A percentile compares a stretch with the other conserved stretches of the same genome.
Conservation (phyloP, 768 basidiomycete species). For the Kwoniella sp. region DNA sequence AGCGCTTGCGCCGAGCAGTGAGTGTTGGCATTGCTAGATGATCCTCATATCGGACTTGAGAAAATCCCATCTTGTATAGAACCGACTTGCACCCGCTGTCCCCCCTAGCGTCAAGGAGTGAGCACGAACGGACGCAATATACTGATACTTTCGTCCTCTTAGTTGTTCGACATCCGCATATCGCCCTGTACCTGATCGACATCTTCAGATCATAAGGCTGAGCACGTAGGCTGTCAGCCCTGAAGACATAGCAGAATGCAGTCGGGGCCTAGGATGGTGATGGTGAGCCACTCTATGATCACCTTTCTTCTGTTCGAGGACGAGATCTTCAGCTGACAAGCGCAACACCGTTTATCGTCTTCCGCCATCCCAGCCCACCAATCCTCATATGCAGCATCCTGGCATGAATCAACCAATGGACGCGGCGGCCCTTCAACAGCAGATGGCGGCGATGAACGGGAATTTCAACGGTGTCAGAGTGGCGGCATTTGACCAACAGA, state of each 20-base stretch:
- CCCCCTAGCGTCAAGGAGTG: too few species aligned
- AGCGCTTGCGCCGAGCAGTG: too few species aligned
- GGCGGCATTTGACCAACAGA: constrained; percentile 6
- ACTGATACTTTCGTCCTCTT: neutral
- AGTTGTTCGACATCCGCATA: neutral
- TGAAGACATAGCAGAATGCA: constrained; percentile 12
- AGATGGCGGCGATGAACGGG: constrained; percentile 19
- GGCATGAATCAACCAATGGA: constrained; percentile 19
- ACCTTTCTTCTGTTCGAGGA: neutral
- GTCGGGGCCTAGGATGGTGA: constrained; percentile 22
- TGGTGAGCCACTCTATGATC: constrained; percentile 9
- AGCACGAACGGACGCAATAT: neutral
- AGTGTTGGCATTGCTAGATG: too few species aligned
- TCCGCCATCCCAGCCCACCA: constrained; percentile 8
- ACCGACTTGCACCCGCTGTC: too few species aligned
- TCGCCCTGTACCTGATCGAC: neutral
- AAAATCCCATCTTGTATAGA: too few species aligned
- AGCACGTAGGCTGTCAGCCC: neutral
- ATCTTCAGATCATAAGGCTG: neutral
- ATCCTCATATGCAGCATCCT: constrained; percentile 24
- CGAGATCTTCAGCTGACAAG: constrained; percentile 8
- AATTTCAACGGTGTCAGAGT: neutral
- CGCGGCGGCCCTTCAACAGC: constrained; percentile 12
- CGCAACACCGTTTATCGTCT: too few species aligned
- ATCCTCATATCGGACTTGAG: too few species aligned